These are phyloP conservation scores for Saccharomyces hybrid DNA, from an alignment of 1,139 yeast species.

Conservation along the genomic window DNA sequence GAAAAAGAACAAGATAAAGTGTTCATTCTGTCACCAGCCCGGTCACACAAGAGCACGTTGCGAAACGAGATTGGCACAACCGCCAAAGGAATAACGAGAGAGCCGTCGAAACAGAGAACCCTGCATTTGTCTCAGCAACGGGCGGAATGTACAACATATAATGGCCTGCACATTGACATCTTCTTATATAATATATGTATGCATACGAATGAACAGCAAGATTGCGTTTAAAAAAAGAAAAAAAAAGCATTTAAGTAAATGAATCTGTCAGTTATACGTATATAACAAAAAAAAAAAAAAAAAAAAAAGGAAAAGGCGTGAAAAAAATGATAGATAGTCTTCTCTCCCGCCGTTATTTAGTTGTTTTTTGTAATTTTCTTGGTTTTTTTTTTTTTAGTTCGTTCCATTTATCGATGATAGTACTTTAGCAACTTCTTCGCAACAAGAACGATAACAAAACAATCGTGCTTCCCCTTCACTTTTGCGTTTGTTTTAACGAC, in stretches of 20 bases:
- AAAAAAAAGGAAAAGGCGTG: background rate
- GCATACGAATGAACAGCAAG: too few relatives aligned
- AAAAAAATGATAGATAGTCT: background rate
- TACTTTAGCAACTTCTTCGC: background rate
- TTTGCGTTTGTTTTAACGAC: background rate
- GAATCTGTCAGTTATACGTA: background rate
- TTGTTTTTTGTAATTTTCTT: background rate
- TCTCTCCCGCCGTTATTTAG: background rate
- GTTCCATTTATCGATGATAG: background rate
- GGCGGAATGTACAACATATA: too few relatives aligned
- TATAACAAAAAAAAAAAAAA: background rate
- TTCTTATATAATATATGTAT: too few relatives aligned
- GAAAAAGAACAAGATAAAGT: conserved; percentile 29
- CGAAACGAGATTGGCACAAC: conserved; percentile 31
- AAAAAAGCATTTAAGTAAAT: background rate
- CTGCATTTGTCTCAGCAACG: too few relatives aligned
- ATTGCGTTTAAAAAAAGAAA: background rate
- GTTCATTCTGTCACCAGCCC: conserved; percentile 46
- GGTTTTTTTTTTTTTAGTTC: background rate
- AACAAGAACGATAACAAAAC: background rate
- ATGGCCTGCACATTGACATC: too few relatives aligned
- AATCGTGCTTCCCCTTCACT: background rate
- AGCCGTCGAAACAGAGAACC: background rate
- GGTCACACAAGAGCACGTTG: conserved; percentile 59
- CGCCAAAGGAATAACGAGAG: background rate